Evolutionary conservation across 352 stramenopile species (phyloP).

Genomic region (Globisporangium okanoganense): DNA sequence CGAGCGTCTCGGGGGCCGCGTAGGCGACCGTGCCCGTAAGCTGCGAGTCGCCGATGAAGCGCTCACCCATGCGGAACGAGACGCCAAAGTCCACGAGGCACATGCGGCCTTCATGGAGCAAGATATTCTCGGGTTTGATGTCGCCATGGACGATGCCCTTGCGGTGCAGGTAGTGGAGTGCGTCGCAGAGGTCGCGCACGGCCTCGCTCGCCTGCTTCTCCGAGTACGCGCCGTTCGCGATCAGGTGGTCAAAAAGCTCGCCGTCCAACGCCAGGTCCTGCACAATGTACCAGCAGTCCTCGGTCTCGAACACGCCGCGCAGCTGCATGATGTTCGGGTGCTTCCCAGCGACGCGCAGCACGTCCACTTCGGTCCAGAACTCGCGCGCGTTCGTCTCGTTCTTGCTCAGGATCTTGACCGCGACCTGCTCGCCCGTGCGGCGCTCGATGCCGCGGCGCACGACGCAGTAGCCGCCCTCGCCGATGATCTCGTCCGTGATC

Average conservation of each 20-base stretch:
- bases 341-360: constrained; percentile 64
- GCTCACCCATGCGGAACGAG: constrained; percentile 74
- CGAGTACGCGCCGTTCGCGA: constrained; percentile 82
- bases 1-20: constrained; percentile 64
- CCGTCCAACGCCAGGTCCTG: constrained; percentile 81
- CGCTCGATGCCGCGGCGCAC: constrained; percentile 68
- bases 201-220: constrained; percentile 72
- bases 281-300: constrained; percentile 77
- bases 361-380: constrained; percentile 82
- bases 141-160: constrained; percentile 87
- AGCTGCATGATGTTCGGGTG: constrained; percentile 81
- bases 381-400: constrained; percentile 68
- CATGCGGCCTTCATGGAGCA: constrained; percentile 70
- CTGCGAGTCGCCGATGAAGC: constrained; percentile 69
- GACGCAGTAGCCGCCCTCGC: constrained; percentile 77
- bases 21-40: constrained; percentile 77
- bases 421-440: constrained; percentile 61
- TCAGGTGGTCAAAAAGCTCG: constrained; percentile 87
- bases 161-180: constrained; percentile 81
- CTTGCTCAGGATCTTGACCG: constrained; percentile 81
- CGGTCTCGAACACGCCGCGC: constrained; percentile 67
- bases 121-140: constrained; percentile 88
- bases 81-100: constrained; percentile 87
- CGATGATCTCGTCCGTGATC: constrained; percentile 77
- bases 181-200: constrained; percentile 71